Conservation (phyloP, 2,329 filamentous ascomycete genomes). For the Grosmannia huntii region DNA sequence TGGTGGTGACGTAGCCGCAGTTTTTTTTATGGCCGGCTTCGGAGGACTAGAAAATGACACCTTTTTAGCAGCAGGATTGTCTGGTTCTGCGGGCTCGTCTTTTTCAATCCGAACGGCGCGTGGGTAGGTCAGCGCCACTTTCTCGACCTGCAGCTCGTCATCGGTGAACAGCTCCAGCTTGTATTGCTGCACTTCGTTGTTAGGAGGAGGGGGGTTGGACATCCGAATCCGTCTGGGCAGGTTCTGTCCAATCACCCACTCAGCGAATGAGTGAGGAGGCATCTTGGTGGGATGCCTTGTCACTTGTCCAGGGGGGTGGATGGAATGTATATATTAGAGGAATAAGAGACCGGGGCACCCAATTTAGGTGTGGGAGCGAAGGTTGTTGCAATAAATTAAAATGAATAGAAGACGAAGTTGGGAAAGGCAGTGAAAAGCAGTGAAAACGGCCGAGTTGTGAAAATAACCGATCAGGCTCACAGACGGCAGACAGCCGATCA, state of each 20-base stretch:
- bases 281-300: conserved; percentile 11
- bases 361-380: not conserved
- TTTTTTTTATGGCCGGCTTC: conserved; percentile 27
- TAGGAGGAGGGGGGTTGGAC: not conserved
- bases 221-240: conserved; percentile 7
- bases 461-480: not conserved
- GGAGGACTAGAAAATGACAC: conserved; percentile 27
- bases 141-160: conserved; percentile 37
- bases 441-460: too few relatives aligned
- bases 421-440: too few relatives aligned
- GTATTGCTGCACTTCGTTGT: conserved; percentile 18
- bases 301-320: not conserved
- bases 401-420: not conserved
- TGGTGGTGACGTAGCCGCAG: conserved; percentile 8
- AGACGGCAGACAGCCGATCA: not conserved
- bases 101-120: conserved; percentile 18
- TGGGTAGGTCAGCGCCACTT: conserved; percentile 34
- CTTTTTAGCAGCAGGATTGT: conserved; percentile 21
- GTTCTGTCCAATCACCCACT: conserved; percentile 29
- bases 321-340: not conserved
- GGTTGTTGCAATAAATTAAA: too few relatives aligned
- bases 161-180: conserved; percentile 34
- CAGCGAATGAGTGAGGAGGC: conserved; percentile 25
- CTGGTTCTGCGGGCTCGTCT: not conserved
- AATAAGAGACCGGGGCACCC: not conserved